These are phyloP conservation scores for Ceratocystis lukuohia DNA, from an alignment of 2,329 filamentous ascomycete genomes.

Conservation along the genomic window DNA sequence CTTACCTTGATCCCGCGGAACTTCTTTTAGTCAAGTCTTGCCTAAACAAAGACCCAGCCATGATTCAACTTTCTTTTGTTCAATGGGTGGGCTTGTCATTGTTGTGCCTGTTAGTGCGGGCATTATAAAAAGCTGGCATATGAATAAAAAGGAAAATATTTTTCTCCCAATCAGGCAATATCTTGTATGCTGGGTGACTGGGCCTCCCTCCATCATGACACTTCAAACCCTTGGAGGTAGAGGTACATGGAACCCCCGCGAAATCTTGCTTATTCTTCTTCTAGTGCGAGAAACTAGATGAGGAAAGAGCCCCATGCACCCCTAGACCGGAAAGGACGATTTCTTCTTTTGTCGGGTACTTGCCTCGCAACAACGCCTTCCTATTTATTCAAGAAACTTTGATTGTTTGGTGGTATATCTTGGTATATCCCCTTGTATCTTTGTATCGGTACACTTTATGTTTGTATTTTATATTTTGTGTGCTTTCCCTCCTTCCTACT, in stretches of 20 bases:
- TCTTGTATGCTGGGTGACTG: neutral
- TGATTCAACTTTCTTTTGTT: neutral
- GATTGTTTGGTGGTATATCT: neutral
- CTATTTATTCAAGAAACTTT: neutral
- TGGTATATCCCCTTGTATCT: neutral
- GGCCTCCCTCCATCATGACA: neutral
- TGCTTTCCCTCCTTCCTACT: neutral
- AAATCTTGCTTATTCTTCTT: neutral
- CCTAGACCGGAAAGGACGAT: neutral
- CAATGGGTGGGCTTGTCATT: neutral
- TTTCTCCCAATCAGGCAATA: neutral
- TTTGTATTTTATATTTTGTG: neutral
- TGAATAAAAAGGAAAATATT: too few species aligned
- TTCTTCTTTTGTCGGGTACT: conserved; percentile 3
- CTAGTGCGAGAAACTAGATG: neutral
- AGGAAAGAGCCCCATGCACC: neutral
- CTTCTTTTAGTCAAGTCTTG: neutral
- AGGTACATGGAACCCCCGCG: neutral
- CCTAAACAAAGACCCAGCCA: neutral
- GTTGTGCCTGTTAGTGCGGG: neutral
- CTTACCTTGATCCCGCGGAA: neutral
- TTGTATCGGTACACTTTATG: neutral
- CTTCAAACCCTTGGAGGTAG: neutral
- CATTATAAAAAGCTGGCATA: neutral
- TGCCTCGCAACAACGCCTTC: neutral